These are phyloP conservation scores for Balakata baccata DNA, from an alignment of 345 rosid genomes.

Conservation along the genomic window DNA sequence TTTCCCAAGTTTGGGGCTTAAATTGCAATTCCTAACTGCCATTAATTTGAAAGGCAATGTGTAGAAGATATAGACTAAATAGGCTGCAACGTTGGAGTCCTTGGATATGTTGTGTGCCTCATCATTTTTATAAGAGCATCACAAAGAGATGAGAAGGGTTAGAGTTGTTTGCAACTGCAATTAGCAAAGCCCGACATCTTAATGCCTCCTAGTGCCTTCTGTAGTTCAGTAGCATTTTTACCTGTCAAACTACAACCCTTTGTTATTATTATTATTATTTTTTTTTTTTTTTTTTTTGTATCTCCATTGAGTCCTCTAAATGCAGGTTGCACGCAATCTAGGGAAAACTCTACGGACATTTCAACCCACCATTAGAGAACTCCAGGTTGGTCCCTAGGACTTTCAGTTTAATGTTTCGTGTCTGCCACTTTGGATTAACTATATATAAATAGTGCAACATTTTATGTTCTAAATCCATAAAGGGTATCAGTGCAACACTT, in stretches of 20 bases:
- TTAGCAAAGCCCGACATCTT: neutral
- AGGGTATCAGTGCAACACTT: neutral
- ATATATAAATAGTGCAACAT: neutral
- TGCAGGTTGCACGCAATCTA: constrained; percentile 86
- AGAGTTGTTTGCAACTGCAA: neutral
- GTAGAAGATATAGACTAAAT: neutral
- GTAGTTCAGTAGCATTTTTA: constrained; percentile 4
- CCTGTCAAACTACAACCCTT: neutral
- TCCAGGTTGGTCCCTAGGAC: constrained; percentile 48
- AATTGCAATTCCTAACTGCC: neutral
- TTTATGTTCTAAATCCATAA: neutral
- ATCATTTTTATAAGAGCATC: neutral
- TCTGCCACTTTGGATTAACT: neutral
- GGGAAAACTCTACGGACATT: constrained; percentile 88
- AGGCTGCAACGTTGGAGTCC: neutral
- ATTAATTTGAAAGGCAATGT: neutral
- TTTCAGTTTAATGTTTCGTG: neutral
- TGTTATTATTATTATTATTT: neutral
- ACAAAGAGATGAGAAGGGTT: neutral
- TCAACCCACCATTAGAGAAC: constrained; percentile 94
- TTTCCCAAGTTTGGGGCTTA: neutral
- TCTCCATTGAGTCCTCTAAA: constrained; percentile 1
- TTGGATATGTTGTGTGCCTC: neutral
- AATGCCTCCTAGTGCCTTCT: too few species aligned
- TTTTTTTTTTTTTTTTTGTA: neutral